Evolutionary conservation across 176 grass and related monocot genomes (phyloP).

Genomic region (Pontederia crassipes): DNA sequence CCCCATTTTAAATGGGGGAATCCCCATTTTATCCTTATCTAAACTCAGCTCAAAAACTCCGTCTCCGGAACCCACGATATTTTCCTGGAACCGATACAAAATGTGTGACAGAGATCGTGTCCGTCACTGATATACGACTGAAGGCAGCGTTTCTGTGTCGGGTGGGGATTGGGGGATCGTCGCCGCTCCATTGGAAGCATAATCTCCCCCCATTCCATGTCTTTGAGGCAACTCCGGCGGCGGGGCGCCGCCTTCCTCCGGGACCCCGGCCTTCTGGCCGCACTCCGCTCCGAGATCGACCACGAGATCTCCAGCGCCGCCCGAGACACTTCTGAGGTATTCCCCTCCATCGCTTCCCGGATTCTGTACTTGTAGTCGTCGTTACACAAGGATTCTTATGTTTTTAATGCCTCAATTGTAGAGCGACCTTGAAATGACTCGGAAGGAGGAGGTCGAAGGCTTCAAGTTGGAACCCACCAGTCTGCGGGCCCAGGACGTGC

Average conservation of each 20-base stretch:
- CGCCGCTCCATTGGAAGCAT: no score
- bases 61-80: no score
- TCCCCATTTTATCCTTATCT: no score
- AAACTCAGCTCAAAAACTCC: no score
- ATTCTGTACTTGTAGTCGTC: neutral
- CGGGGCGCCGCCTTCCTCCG: slow-evolving; percentile 14
- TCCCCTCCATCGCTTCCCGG: neutral
- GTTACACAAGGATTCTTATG: neutral
- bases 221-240: slow-evolving; percentile 17
- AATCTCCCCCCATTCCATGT: neutral
- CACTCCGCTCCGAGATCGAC: slow-evolving; percentile 41
- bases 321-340: slow-evolving; percentile 12
- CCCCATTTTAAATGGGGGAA: no score
- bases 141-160: no score
- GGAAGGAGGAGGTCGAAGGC: neutral
- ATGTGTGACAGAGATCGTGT: no score
- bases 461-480: slow-evolving; percentile 40
- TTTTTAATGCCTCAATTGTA: neutral
- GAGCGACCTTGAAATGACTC: slow-evolving; percentile 6
- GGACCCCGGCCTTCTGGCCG: slow-evolving; percentile 38
- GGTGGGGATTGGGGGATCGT: no score
- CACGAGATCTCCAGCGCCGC: slow-evolving; percentile 40
- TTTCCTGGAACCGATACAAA: no score
- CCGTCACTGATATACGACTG: no score
- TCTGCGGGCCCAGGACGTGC: slow-evolving; percentile 36